Conservation (phyloP, 2,329 filamentous ascomycete genomes). For the Ascochyta clinopodiicola region DNA sequence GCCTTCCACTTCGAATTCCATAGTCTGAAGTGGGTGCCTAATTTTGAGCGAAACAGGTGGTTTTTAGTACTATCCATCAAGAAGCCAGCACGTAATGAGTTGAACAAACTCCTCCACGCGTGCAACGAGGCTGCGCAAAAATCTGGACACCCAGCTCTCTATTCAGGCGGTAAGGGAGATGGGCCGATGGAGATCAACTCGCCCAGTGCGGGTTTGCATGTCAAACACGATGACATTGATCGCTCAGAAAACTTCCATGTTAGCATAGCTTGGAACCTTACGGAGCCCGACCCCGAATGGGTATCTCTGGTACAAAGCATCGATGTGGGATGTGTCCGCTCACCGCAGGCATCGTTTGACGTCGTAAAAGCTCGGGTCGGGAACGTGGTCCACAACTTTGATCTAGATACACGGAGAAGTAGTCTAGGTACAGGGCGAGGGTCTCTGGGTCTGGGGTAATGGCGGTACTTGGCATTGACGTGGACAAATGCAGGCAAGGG, state of each 20-base stretch:
- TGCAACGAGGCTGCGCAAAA: slow-evolving; percentile 69
- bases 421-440: background rate
- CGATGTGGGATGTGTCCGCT: slow-evolving; percentile 27
- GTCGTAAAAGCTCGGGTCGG: slow-evolving; percentile 59
- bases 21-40: slow-evolving; percentile 68
- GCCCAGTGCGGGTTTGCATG: slow-evolving; percentile 13
- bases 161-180: slow-evolving; percentile 53
- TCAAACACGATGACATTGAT: slow-evolving; percentile 40
- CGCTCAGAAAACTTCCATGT: slow-evolving; percentile 75
- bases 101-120: slow-evolving; percentile 63
- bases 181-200: slow-evolving; percentile 34
- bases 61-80: slow-evolving; percentile 79
- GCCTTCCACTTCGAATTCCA: slow-evolving; percentile 57
- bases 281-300: slow-evolving; percentile 37
- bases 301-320: slow-evolving; percentile 31
- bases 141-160: slow-evolving; percentile 75
- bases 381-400: slow-evolving; percentile 46
- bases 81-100: slow-evolving; percentile 42
- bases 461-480: slow-evolving; percentile 17
- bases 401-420: slow-evolving; percentile 22
- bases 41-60: slow-evolving; percentile 72
- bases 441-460: slow-evolving; percentile 10
- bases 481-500: slow-evolving; percentile 12
- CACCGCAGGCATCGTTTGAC: slow-evolving; percentile 42
- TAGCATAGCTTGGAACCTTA: slow-evolving; percentile 79